phyloP scores from a whole-genome alignment of 352 stramenopile species.

The Globisporangium viniferum region DNA sequence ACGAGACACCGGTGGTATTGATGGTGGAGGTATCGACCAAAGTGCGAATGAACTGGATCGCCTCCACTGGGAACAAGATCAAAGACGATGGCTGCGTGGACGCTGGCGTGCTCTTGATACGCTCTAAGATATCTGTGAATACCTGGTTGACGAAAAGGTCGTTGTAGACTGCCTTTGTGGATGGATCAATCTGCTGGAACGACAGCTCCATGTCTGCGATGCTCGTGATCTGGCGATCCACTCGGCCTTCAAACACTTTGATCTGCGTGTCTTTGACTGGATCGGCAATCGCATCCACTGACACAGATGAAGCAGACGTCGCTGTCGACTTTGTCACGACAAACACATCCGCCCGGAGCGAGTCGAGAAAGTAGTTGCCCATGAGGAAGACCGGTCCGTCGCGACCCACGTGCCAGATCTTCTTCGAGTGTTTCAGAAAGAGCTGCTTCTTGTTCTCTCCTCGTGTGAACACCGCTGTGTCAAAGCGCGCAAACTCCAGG shows the following conservation, averaged over 20 bases:
- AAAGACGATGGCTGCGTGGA: conserved; percentile 31
- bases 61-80: conserved; percentile 68
- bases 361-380: conserved; percentile 85
- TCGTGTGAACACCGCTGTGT: conserved; percentile 46
- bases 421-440: conserved; percentile 24
- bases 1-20: not conserved
- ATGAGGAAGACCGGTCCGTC: conserved; percentile 67
- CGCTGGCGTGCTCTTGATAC: conserved; percentile 15
- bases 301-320: not conserved
- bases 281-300: not conserved
- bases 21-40: conserved; percentile 16
- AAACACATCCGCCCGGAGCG: conserved; percentile 67
- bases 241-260: conserved; percentile 37
- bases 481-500: conserved; percentile 73
- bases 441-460: conserved; percentile 27
- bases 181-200: conserved; percentile 26
- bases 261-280: not conserved
- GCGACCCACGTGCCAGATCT: conserved; percentile 37
- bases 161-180: conserved; percentile 27
- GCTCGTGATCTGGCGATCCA: conserved; percentile 37
- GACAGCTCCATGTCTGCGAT: conserved; percentile 56
- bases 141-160: conserved; percentile 36
- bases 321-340: conserved; percentile 23
- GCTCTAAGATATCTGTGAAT: conserved; percentile 31
- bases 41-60: conserved; percentile 47